A percentile compares a stretch with the other conserved stretches of the same genome.
phyloP scores from a whole-genome alignment of 2,329 filamentous ascomycete species.

The Monilinia laxa region DNA sequence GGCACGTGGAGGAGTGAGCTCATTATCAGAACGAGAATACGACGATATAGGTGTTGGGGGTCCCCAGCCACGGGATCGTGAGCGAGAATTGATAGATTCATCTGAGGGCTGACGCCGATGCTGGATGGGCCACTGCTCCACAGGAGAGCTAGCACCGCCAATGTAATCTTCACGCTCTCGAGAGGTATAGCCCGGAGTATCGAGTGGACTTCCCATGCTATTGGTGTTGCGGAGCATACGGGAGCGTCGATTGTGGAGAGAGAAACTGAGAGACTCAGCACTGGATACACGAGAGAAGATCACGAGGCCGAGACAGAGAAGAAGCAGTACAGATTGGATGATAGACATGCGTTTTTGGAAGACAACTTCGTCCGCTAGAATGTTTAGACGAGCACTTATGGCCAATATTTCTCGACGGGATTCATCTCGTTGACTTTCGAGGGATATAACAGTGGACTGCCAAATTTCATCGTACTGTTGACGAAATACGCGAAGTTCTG shows the following conservation, averaged over 20 bases:
- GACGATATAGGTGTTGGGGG: conserved; percentile 26
- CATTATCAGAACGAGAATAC: conserved; percentile 26
- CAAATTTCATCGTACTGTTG: conserved; percentile 94
- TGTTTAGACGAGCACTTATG: conserved; percentile 73
- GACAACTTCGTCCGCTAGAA: conserved; percentile 89
- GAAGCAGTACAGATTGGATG: conserved; percentile 80
- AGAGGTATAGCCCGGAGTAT: conserved; percentile 31
- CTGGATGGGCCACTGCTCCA: not conserved
- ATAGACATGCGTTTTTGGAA: conserved; percentile 91
- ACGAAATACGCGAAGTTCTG: conserved; percentile 74
- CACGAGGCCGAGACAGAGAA: conserved; percentile 83
- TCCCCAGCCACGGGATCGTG: conserved; percentile 22
- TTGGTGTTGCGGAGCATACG: conserved; percentile 27
- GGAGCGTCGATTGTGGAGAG: conserved; percentile 28
- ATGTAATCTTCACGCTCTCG: conserved; percentile 18
- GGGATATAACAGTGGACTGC: conserved; percentile 90
- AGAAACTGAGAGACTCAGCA: conserved; percentile 39
- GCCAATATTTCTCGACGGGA: conserved; percentile 81
- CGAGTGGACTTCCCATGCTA: conserved; percentile 32
- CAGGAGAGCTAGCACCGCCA: not conserved
- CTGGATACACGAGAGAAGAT: conserved; percentile 64
- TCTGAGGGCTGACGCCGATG: conserved; percentile 22
- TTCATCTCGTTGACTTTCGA: conserved; percentile 84
- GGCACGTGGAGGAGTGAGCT: conserved; percentile 23
- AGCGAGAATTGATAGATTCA: conserved; percentile 23